These are phyloP conservation scores for Syzygium aqueum DNA, from an alignment of 345 rosid species.

Conservation along the genomic window DNA sequence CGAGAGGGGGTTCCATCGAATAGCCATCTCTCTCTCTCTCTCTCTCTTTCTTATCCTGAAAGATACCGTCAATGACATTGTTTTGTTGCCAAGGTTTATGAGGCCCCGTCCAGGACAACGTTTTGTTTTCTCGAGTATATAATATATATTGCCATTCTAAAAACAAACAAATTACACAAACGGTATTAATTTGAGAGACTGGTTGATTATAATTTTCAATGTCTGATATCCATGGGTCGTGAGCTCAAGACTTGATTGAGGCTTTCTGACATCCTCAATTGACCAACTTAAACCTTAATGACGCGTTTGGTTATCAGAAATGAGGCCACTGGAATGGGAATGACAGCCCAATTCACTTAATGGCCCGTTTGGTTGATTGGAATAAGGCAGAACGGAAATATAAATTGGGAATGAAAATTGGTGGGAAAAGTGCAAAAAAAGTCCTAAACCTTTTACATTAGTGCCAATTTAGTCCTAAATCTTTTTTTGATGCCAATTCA, in stretches of 20 bases:
- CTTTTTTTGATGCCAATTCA: too few species aligned
- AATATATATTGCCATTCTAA: neutral
- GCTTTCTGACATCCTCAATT: neutral
- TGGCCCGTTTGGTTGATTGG: neutral
- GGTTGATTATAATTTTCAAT: neutral
- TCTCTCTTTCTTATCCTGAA: neutral
- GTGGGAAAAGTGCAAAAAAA: too few species aligned
- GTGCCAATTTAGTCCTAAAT: too few species aligned
- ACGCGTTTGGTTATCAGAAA: neutral
- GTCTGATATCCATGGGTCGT: neutral
- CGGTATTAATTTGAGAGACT: neutral
- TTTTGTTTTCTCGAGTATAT: neutral
- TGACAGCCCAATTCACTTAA: neutral
- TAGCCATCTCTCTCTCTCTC: neutral
- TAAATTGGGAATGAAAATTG: too few species aligned
- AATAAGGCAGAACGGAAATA: too few species aligned
- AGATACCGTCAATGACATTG: neutral
- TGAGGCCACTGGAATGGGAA: neutral
- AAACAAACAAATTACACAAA: neutral
- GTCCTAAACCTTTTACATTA: too few species aligned
- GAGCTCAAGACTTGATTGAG: neutral
- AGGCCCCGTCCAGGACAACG: neutral
- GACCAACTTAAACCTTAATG: too few species aligned
- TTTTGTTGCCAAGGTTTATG: neutral
- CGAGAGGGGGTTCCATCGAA: neutral